Base-by-base conservation (phyloP, 495 filamentous ascomycete species). In the Penicillium steckii region DNA sequence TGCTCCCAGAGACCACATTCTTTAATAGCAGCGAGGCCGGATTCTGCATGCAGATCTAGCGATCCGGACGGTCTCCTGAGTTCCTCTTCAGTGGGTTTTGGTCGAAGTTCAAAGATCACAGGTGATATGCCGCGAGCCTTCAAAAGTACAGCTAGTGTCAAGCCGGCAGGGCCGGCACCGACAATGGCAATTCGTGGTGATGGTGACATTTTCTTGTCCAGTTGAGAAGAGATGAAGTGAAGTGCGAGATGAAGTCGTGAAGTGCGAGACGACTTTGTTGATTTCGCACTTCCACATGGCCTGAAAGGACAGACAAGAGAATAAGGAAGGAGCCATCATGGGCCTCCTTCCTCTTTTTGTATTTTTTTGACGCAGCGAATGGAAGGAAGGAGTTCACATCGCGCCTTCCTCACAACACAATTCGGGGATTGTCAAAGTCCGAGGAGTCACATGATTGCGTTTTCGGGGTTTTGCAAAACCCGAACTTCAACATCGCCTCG, bases 161-260 rank as follows among this genome's bases (percentile, higher is more conserved):
- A 70, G 21, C 84, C 83, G 3, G 71, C 75, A 18, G 82, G 83
- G 4, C 83, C 84, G 33, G 66, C 81, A 53, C 82, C 81, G 27
- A 83, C 66, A 54, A 85, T 82, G 29, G 81, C 81, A 37, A 85
- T 79, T 44, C 32, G 63, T 42, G 68, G 65, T 33, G 43, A 29
- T 12, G 45, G 35, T 7, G 48, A 27, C 48, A 51, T 51, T 10
- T 13, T 15, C n/a, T n/a, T n/a, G n/a, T n/a, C n/a, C n/a, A n/a
- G n/a, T n/a, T n/a, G n/a, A n/a, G n/a, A n/a, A n/a, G n/a, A n/a
- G n/a, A n/a, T n/a, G n/a, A n/a, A n/a, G n/a, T n/a, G n/a, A n/a
- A n/a, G n/a, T n/a, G n/a, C n/a, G n/a, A n/a, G n/a, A n/a, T n/a
- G n/a, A n/a, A n/a, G n/a, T n/a, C n/a, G n/a, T n/a, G n/a, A n/a